Percentiles rank a stretch among this genome's conserved stretches.
phyloP scores from a whole-genome alignment of 257 asterid genomes.

The Oldenlandia corymbosa region DNA sequence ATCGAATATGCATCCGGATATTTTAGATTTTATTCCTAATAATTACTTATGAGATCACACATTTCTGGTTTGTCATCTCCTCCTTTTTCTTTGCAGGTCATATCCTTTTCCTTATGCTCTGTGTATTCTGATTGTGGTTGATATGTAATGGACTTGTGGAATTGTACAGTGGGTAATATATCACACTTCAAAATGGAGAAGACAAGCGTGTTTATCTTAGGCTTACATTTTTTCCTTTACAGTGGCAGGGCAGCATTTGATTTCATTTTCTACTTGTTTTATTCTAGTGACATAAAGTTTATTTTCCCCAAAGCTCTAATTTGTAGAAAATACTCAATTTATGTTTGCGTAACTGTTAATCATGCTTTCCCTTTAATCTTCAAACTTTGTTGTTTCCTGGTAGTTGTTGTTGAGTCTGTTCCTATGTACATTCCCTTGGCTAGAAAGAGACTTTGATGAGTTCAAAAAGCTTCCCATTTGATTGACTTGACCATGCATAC shows the following conservation, averaged over 20 bases:
- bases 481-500: slow-evolving; percentile 60
- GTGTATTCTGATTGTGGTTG: background rate
- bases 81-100: slow-evolving; percentile 70
- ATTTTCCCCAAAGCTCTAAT: too few species aligned
- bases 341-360: too few species aligned
- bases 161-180: slow-evolving; percentile 12
- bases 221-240: background rate
- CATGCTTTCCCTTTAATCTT: background rate
- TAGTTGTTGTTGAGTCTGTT: background rate
- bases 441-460: too few species aligned
- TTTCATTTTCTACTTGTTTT: too few species aligned
- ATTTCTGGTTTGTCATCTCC: background rate
- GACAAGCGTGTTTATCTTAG: background rate
- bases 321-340: too few species aligned
- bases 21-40: background rate
- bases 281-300: too few species aligned
- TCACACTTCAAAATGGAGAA: background rate
- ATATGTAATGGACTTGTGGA: slow-evolving; percentile 5
- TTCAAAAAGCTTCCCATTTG: slow-evolving; percentile 16
- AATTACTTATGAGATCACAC: background rate
- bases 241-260: too few species aligned
- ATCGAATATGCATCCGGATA: background rate
- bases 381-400: background rate
- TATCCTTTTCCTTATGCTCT: slow-evolving; percentile 51
- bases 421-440: background rate